phyloP scores from a whole-genome alignment of 768 basidiomycete species.

The Trametopsis cervina region DNA sequence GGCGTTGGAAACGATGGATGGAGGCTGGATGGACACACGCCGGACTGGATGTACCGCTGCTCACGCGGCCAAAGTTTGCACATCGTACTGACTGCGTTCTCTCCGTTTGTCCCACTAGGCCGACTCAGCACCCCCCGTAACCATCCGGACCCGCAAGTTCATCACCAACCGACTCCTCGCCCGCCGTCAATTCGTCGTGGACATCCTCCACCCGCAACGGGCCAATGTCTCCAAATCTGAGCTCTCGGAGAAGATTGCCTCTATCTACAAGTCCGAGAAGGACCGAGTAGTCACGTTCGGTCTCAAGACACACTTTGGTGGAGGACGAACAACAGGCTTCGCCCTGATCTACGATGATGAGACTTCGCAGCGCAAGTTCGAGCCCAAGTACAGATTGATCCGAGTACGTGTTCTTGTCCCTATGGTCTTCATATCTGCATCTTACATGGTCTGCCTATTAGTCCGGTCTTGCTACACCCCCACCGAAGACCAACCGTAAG shows the following conservation, averaged over 20 bases:
- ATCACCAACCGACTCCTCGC: slow-evolving; percentile 97
- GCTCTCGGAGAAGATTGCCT: slow-evolving; percentile 86
- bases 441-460: slow-evolving; percentile 23
- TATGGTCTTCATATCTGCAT: neutral
- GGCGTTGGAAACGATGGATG: slow-evolving; percentile 19
- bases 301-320: slow-evolving; percentile 94
- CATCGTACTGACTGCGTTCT: slow-evolving; percentile 11
- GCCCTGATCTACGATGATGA: slow-evolving; percentile 97
- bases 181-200: slow-evolving; percentile 93
- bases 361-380: slow-evolving; percentile 91
- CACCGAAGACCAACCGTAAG: slow-evolving; percentile 90
- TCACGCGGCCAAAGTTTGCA: slow-evolving; percentile 8
- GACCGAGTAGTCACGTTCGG: slow-evolving; percentile 90
- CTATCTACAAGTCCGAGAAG: slow-evolving; percentile 90
- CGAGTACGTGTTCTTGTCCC: slow-evolving; percentile 53
- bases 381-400: slow-evolving; percentile 92
- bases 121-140: slow-evolving; percentile 79
- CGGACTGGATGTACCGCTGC: slow-evolving; percentile 25
- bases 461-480: slow-evolving; percentile 69
- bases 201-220: slow-evolving; percentile 92
- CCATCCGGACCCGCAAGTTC: slow-evolving; percentile 98
- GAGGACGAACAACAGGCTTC: slow-evolving; percentile 95
- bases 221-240: slow-evolving; percentile 91
- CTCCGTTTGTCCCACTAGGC: slow-evolving; percentile 42
- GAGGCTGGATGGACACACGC: slow-evolving; percentile 27